phyloP scores from a whole-genome alignment of 768 basidiomycete genomes.

The Pisolithus microcarpus region DNA sequence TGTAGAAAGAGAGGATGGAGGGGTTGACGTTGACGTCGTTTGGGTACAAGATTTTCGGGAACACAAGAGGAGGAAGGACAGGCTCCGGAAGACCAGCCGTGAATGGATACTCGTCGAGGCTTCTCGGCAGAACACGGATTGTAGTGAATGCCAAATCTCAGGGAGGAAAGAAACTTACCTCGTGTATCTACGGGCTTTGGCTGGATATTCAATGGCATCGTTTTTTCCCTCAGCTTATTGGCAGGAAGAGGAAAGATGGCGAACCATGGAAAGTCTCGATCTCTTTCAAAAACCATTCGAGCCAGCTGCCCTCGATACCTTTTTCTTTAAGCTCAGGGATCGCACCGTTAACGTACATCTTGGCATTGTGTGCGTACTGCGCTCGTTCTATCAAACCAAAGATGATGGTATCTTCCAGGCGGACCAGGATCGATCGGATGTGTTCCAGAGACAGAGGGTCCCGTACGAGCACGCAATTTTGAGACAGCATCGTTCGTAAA shows the following conservation, averaged over 20 bases:
- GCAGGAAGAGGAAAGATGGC: constrained; percentile 18
- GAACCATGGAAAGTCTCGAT: constrained; percentile 91
- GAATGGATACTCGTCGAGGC: constrained; percentile 98
- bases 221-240: not conserved
- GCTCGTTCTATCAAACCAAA: constrained; percentile 96
- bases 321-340: constrained; percentile 71
- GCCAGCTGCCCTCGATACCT: constrained; percentile 82
- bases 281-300: constrained; percentile 97
- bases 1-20: constrained; percentile 86
- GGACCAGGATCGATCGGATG: constrained; percentile 78
- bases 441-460: constrained; percentile 84
- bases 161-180: constrained; percentile 43
- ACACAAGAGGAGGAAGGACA: constrained; percentile 63
- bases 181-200: constrained; percentile 91
- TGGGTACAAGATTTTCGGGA: constrained; percentile 72
- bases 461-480: constrained; percentile 61
- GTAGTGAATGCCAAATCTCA: not conserved
- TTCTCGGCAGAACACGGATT: constrained; percentile 24
- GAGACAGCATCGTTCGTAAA: constrained; percentile 36
- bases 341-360: constrained; percentile 74
- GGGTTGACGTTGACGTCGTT: constrained; percentile 82
- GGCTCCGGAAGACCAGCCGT: constrained; percentile 74
- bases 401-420: constrained; percentile 98
- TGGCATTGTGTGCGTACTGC: constrained; percentile 90
- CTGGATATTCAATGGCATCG: constrained; percentile 32